Percentiles rank a stretch among this genome's conserved stretches.
phyloP scores from a whole-genome alignment of 2,329 filamentous ascomycete genomes.

The Pleoardoris graminearum region DNA sequence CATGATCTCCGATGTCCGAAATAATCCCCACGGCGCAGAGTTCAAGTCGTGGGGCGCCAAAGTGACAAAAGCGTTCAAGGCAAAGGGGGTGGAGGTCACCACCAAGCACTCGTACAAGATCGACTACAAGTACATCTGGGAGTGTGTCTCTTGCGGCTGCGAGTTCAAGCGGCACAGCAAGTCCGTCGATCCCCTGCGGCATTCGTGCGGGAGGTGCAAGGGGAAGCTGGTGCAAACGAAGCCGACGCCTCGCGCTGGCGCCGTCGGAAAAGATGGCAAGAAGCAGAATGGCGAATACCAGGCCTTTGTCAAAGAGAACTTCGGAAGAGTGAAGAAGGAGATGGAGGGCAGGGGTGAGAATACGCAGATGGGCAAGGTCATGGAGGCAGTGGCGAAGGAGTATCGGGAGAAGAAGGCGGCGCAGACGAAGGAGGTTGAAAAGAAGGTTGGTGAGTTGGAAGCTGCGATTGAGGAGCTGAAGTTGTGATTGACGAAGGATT shows the following conservation, averaged over 20 bases:
- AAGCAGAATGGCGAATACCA: constrained; percentile 57
- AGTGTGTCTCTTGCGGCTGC: constrained; percentile 67
- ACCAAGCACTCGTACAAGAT: constrained; percentile 91
- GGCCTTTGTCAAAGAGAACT: constrained; percentile 68
- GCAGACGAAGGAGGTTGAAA: constrained; percentile 11
- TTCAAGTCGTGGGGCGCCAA: constrained; percentile 72
- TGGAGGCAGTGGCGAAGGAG: constrained; percentile 66
- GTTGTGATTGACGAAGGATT: constrained; percentile 4
- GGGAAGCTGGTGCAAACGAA: constrained; percentile 72
- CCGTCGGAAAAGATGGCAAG: constrained; percentile 23
- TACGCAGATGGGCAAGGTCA: constrained; percentile 61
- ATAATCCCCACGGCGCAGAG: constrained; percentile 78
- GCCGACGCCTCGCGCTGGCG: constrained; percentile 65
- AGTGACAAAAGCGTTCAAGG: constrained; percentile 61
- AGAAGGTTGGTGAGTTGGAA: constrained; percentile 17
- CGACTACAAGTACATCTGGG: constrained; percentile 90
- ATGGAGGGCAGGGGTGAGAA: constrained; percentile 57
- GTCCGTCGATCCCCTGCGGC: constrained; percentile 73
- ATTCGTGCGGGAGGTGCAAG: constrained; percentile 79
- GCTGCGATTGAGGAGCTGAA: constrained; percentile 31
- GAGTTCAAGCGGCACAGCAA: constrained; percentile 84
- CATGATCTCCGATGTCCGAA: constrained; percentile 76
- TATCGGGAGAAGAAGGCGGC: constrained; percentile 58
- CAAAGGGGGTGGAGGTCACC: constrained; percentile 73
- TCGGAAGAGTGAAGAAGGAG: constrained; percentile 52